Base-by-base conservation (phyloP, 2,329 filamentous ascomycete genomes). In the Colletotrichum tofieldiae region DNA sequence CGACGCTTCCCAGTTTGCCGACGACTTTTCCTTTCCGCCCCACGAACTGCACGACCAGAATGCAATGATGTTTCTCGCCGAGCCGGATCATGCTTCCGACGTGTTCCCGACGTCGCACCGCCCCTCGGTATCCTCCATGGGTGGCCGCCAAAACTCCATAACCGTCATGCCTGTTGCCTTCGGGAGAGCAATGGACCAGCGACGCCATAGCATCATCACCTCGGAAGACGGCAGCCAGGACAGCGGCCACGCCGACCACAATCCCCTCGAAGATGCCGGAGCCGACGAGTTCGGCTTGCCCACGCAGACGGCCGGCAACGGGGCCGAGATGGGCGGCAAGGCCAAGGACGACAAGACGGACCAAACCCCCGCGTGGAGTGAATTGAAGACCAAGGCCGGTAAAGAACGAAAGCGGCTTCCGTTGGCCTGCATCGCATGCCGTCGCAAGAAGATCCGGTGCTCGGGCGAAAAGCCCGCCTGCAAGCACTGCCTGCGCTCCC, bases 401-500 rank as follows among this genome's bases (percentile, higher is more conserved):
- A 99, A 98, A 82, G 96, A 98, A 81, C 90, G 96, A 64, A 98
- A 98, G 82, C 89, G 96, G 54, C 85, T 99, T 43, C 96, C 96
- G 2, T 86, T 98, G 64, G 96, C 96, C 20, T 99, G 96, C 80
- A 98, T 98, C 77, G 95, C 95, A 47, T 99, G 96, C 79, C 91
- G 96, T 43, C 90, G 96, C 78, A 99, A 99, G 85, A 99, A 99
- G 86, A 98, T 99, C 75, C 92, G 96, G 65, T 99, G 96, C 81
- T 98, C 96, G 0, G 96, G 96, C 71, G 96, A 98, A 85, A 98
- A 98, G 82, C 96, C 96, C 3, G 94, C 95, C 0, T 99, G 96
- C 86, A 98, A 98, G 82, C 96, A 98, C 83, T 98, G 96, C 80
- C 87, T 97, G 71, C 91, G 95, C 68, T 97, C 96, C 63, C 91